Percentiles rank a stretch among this genome's conserved stretches.
Conservation (phyloP, 805 yeast genomes). For the Zygosaccharomyces lentus region DNA sequence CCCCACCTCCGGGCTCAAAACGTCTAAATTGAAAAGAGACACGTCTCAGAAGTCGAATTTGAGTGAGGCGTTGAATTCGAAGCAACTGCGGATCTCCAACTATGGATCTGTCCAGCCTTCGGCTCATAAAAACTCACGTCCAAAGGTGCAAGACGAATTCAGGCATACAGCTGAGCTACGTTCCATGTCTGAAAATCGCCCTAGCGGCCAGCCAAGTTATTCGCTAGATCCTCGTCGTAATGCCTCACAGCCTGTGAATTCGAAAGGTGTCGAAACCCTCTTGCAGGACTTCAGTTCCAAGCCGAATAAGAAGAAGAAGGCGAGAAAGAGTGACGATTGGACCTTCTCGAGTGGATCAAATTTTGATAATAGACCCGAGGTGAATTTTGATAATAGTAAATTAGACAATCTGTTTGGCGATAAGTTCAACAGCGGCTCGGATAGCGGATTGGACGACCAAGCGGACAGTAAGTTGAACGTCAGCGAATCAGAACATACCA, state of each 20-base stretch:
- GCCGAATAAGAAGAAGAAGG: conserved; percentile 8
- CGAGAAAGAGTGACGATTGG: conserved; percentile 17
- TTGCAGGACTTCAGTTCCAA: conserved; percentile 14
- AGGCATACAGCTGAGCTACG: conserved; percentile 7
- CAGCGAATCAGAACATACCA: neutral
- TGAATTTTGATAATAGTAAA: neutral
- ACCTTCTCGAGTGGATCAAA: conserved; percentile 8
- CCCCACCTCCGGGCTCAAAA: neutral
- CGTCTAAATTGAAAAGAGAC: conserved; percentile 11
- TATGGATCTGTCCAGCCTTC: neutral
- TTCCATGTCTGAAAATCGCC: conserved; percentile 17
- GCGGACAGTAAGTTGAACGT: neutral
- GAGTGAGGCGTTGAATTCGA: conserved; percentile 6
- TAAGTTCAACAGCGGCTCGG: neutral
- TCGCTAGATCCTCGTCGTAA: conserved; percentile 34
- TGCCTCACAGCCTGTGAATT: conserved; percentile 25
- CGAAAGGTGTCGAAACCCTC: conserved; percentile 19
- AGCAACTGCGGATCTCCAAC: neutral
- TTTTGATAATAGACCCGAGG: neutral
- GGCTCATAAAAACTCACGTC: neutral
- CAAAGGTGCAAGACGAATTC: neutral
- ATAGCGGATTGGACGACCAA: neutral
- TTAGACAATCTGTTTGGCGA: neutral
- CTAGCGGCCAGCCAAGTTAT: neutral
- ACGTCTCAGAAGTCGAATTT: conserved; percentile 12